Conservation (phyloP, 805 yeast genomes). For the Candida sphagnicola region DNA sequence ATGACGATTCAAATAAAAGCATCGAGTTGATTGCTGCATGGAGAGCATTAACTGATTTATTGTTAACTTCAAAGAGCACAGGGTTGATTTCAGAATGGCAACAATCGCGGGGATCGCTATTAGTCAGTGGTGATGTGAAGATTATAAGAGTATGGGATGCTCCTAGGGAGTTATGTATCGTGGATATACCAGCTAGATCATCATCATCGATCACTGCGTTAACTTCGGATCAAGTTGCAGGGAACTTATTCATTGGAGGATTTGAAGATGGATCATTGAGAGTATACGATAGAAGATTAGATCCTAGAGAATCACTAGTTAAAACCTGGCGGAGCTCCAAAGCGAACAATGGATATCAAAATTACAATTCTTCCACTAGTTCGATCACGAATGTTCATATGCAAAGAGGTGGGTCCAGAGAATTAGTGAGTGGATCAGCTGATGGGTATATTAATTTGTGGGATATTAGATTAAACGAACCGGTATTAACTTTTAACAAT, state of each 20-base stretch:
- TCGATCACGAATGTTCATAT: slow-evolving; percentile 78
- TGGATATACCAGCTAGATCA: slow-evolving; percentile 88
- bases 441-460: slow-evolving; percentile 84
- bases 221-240: slow-evolving; percentile 94
- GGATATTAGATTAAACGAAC: slow-evolving; percentile 79
- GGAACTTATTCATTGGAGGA: slow-evolving; percentile 85
- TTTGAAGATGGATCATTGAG: slow-evolving; percentile 87
- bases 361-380: slow-evolving; percentile 17
- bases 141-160: slow-evolving; percentile 96
- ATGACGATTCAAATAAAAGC: slow-evolving; percentile 23
- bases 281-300: slow-evolving; percentile 86
- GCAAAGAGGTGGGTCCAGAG: slow-evolving; percentile 96
- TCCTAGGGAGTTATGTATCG: slow-evolving; percentile 80
- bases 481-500: slow-evolving; percentile 66
- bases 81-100: slow-evolving; percentile 95
- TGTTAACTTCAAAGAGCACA: slow-evolving; percentile 73
- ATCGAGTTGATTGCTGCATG: slow-evolving; percentile 77
- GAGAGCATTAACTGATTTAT: slow-evolving; percentile 87
- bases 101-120: slow-evolving; percentile 84
- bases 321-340: slow-evolving; percentile 63
- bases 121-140: slow-evolving; percentile 93
- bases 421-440: slow-evolving; percentile 75
- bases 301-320: slow-evolving; percentile 81
- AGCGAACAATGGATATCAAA: not conserved
- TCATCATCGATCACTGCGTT: slow-evolving; percentile 83